phyloP scores from a whole-genome alignment of 257 asterid genomes.

The Eucommia ulmoides region DNA sequence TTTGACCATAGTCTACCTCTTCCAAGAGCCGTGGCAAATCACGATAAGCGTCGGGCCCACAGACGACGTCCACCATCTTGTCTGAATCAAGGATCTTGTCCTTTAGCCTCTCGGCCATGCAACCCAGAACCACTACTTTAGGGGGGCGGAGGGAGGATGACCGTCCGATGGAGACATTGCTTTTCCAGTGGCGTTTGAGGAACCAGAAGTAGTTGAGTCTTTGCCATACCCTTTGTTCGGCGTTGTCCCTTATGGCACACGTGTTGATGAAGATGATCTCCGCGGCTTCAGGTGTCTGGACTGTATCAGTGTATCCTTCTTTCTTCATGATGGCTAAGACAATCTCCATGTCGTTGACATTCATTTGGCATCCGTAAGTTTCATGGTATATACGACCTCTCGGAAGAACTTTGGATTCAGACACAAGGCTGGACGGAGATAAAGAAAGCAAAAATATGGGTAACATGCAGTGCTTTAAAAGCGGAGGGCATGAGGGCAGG shows the following conservation, averaged over 20 bases:
- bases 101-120: conserved; percentile 98
- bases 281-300: conserved; percentile 85
- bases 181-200: conserved; percentile 89
- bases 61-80: conserved; percentile 97
- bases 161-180: conserved; percentile 80
- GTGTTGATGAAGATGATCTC: conserved; percentile 89
- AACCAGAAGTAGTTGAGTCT: conserved; percentile 97
- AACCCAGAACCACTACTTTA: conserved; percentile 88
- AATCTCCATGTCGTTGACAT: conserved; percentile 97
- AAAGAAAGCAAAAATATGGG: conserved; percentile 1
- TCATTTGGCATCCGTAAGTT: conserved; percentile 98
- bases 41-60: conserved; percentile 96
- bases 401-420: conserved; percentile 39
- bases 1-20: conserved; percentile 94
- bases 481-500: neutral
- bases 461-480: neutral
- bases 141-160: conserved; percentile 84
- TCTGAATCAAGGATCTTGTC: conserved; percentile 92
- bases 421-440: conserved; percentile 30
- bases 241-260: conserved; percentile 96
- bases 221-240: conserved; percentile 97
- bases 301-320: conserved; percentile 71
- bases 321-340: conserved; percentile 92
- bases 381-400: conserved; percentile 92
- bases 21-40: conserved; percentile 89